Conservation (phyloP, 768 basidiomycete species). For the Trametes maxima region DNA sequence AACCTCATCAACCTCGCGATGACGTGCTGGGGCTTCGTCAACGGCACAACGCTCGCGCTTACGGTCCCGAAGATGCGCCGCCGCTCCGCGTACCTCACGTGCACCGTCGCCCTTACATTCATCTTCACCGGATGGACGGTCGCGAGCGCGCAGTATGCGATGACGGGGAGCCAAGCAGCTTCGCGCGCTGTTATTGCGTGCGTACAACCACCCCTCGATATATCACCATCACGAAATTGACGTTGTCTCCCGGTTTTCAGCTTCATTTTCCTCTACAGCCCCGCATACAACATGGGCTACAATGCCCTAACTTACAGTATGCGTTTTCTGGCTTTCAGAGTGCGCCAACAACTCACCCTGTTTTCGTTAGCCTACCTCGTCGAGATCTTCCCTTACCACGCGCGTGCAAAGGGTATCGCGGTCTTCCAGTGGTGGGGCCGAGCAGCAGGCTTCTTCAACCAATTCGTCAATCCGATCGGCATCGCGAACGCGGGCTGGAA, state of each 20-base stretch:
- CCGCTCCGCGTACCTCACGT: conserved; percentile 50
- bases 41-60: conserved; percentile 53
- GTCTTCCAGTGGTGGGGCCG: conserved; percentile 63
- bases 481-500: conserved; percentile 59
- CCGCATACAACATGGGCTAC: conserved; percentile 56
- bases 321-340: conserved; percentile 11
- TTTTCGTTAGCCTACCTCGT: conserved; percentile 55
- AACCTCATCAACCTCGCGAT: conserved; percentile 59
- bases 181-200: conserved; percentile 55
- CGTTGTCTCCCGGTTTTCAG: conserved; percentile 19
- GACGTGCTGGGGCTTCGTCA: conserved; percentile 58
- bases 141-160: conserved; percentile 50
- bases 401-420: conserved; percentile 61
- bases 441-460: conserved; percentile 61
- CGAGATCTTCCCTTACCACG: conserved; percentile 68
- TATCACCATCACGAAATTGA: background rate
- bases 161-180: conserved; percentile 44
- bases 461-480: conserved; percentile 68
- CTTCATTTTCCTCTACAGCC: conserved; percentile 60
- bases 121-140: conserved; percentile 59
- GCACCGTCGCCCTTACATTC: conserved; percentile 48
- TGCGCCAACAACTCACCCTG: background rate
- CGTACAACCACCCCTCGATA: background rate
- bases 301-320: conserved; percentile 60
- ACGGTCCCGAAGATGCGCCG: conserved; percentile 50